Base-by-base conservation (phyloP, 1,284 basidiomycete genomes). In the Tilletia caries region DNA sequence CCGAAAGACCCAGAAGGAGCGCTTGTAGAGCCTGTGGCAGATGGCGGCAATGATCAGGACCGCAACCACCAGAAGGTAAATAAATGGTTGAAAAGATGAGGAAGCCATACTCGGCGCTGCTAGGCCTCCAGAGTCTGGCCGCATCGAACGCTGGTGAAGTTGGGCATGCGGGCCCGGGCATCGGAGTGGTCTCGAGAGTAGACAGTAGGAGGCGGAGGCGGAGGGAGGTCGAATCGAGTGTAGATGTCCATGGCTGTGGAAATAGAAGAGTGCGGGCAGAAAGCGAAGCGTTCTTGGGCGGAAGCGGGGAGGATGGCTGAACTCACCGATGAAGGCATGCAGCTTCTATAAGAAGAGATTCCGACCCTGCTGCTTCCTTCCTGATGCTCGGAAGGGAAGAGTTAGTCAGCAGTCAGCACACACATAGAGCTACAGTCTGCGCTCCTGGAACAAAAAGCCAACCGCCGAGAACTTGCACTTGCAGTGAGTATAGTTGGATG, bases 181-280 rank as follows among this genome's bases (percentile, higher is more conserved):
- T 13, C 10, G 2, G 23, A 10, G 18, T 23, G 29, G 23, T 29
- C 23, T 12, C 4, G 29, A 27, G 52, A 54, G 25, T 3, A 54
- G 10, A 29, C 52, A 13, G 52, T 54, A 29, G 52, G 52, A 13
- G 52, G 52, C 29, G 25, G 52, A 4, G 52, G 52, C 13, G 52
- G 52, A 13, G 52, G 52, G 13, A 54, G 25, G 23, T 54, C 52
- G 52, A 54, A 54, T 23, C 29, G 52, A 27, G 52, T 29, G 23
- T 54, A 54, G 52, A 54, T 54, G 25, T 54, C 52, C n/a, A 29
- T 54, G 18, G n/a, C n/a, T n/a, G n/a, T n/a, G n/a, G n/a, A n/a
- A n/a, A n/a, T n/a, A n/a, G n/a, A n/a, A n/a, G n/a, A n/a, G n/a
- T n/a, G n/a, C n/a, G n/a, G n/a, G n/a, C n/a, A n/a, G n/a, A n/a